Conservation (phyloP, 148 eudicot genomes). For the Silene uniflora region DNA sequence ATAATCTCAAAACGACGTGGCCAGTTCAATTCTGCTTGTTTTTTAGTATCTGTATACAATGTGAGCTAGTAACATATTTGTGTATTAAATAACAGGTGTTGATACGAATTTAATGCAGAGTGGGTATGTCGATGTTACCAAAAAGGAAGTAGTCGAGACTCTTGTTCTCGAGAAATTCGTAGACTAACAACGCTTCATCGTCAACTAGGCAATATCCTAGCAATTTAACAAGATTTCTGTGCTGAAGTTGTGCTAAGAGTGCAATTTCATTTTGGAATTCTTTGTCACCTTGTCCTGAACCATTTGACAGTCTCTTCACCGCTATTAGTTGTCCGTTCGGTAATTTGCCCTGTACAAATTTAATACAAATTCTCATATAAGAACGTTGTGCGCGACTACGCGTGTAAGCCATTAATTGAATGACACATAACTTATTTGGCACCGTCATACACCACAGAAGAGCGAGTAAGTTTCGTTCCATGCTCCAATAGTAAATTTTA, state of each 20-base stretch:
- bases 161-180: slow-evolving; percentile 22
- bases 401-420: too few relatives aligned
- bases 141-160: slow-evolving; percentile 23
- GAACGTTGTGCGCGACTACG: too few relatives aligned
- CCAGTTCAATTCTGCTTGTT: slow-evolving; percentile 17
- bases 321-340: slow-evolving; percentile 19
- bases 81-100: too few relatives aligned
- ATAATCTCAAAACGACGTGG: slow-evolving; percentile 20
- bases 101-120: too few relatives aligned
- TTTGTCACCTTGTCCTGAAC: slow-evolving; percentile 18
- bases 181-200: slow-evolving; percentile 21
- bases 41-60: slow-evolving; percentile 8
- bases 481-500: neutral
- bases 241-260: slow-evolving; percentile 26
- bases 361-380: too few relatives aligned
- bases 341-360: slow-evolving; percentile 4
- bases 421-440: too few relatives aligned
- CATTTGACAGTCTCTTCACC: slow-evolving; percentile 19
- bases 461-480: neutral
- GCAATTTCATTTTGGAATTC: slow-evolving; percentile 24
- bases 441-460: too few relatives aligned
- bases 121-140: neutral
- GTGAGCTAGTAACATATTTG: neutral
- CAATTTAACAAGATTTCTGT: slow-evolving; percentile 21
- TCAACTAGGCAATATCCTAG: slow-evolving; percentile 21